Conservation (phyloP, 331 rosid species). For the Malus hybrid region DNA sequence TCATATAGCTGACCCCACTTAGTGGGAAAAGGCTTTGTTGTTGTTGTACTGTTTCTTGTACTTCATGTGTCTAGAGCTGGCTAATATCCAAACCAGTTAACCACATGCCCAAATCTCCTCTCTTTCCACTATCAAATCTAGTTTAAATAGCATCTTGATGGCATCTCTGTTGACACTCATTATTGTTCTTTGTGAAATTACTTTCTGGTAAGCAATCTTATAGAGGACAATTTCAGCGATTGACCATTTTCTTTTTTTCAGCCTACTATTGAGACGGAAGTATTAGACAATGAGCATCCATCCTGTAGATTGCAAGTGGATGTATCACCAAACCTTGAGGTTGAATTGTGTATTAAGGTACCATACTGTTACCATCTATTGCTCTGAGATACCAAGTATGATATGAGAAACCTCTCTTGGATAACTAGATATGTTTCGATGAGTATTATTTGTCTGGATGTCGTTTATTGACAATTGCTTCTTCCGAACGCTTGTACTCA, state of each 20-base stretch:
- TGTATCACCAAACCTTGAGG: slow-evolving; percentile 43
- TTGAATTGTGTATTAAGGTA: slow-evolving; percentile 63
- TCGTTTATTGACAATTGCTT: neutral
- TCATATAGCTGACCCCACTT: no score
- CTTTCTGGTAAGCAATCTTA: neutral
- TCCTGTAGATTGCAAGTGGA: slow-evolving; percentile 50
- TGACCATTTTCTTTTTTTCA: slow-evolving; percentile 38
- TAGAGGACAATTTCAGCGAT: neutral
- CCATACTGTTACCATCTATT: neutral
- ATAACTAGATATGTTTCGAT: neutral
- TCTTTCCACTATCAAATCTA: neutral
- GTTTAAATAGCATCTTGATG: neutral
- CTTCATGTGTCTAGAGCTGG: neutral
- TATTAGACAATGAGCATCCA: slow-evolving; percentile 31
- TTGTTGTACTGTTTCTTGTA: neutral
- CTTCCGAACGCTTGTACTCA: slow-evolving; percentile 22
- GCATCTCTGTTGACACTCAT: neutral
- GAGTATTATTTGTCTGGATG: neutral
- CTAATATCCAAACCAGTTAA: neutral
- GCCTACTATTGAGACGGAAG: slow-evolving; percentile 32
- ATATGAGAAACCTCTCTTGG: slow-evolving; percentile 9
- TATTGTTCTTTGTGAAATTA: neutral
- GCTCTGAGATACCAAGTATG: slow-evolving; percentile 9
- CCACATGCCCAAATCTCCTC: neutral
- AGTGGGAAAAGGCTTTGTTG: no score